phyloP scores from a whole-genome alignment of 441 rosid species.

The Breynia disticha region DNA sequence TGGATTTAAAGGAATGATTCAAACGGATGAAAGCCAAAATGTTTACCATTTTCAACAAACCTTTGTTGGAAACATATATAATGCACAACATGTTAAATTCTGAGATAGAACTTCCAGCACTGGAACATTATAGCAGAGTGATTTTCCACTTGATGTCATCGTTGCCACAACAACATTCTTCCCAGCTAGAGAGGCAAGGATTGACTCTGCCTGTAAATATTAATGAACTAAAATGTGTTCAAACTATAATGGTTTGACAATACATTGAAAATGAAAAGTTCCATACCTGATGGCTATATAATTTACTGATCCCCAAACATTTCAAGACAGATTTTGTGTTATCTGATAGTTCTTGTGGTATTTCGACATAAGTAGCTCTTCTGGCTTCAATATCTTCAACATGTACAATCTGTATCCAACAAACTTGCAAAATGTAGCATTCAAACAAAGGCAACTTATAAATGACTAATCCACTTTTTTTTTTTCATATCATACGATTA shows the following conservation, averaged over 20 bases:
- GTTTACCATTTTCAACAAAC: constrained; percentile 18
- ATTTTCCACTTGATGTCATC: constrained; percentile 97
- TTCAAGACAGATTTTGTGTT: constrained; percentile 53
- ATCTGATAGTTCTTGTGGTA: constrained; percentile 59
- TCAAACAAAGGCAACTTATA: neutral
- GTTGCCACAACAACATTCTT: constrained; percentile 88
- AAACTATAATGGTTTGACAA: constrained; percentile 10
- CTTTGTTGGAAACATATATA: constrained; percentile 94
- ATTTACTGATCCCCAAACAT: constrained; percentile 54
- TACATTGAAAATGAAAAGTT: constrained; percentile 9
- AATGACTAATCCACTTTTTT: too few relatives aligned
- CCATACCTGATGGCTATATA: constrained; percentile 85
- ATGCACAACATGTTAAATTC: constrained; percentile 65
- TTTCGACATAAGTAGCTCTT: constrained; percentile 43
- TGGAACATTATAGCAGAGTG: constrained; percentile 94
- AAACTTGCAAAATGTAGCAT: constrained; percentile 18
- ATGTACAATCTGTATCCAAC: constrained; percentile 62
- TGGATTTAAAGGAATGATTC: neutral
- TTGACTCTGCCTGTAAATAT: constrained; percentile 64
- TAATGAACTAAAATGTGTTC: constrained; percentile 10
- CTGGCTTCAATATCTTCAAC: constrained; percentile 58
- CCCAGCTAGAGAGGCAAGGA: constrained; percentile 62
- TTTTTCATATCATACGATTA: too few relatives aligned
- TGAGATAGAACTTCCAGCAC: constrained; percentile 72
- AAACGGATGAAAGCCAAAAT: neutral